Base-by-base conservation (phyloP, 2,329 filamentous ascomycete genomes). In the Fusarium nelsonii region DNA sequence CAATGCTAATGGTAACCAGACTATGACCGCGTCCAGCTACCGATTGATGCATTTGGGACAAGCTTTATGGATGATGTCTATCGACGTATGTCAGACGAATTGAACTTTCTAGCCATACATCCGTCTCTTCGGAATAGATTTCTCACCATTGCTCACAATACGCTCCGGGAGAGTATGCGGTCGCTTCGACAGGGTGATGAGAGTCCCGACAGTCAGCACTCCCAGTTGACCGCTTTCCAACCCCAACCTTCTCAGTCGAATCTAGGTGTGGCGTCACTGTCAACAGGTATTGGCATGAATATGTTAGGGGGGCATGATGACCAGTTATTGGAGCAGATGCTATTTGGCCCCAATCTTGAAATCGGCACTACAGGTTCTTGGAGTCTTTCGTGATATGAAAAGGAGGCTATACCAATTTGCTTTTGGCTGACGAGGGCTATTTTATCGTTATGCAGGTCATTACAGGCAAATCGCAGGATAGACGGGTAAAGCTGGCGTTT, bases 351-450 rank as follows among this genome's bases (percentile, higher is more conserved):
- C 18, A 30, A 16, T 15, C 28, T 65, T 9, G 26, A 23, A 8
- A 9, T 46, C 15, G 30, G 16, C 12, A 3, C 26, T 26, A 15
- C 23, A 15, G 34, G 39, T 28, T 41, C 26, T 16, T 36, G 15
- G 40, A 37, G 23, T n/a, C 15, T n/a, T 36, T 34, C 12, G 26
- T 45, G 34, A 43, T 34, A 15, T 30, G 30, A 34, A 26, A 28
- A 37, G 23, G 51, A 8, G 44, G 26, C 14, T 45, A 65, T 65
- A 59, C 62, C 60, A 65, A 65, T 37, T 65, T 65, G 40, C 10
- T 65, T 46, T 57, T 46, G n/a, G 16, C 10, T 3, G 4, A 53
- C 52, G 18, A 8, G 9, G 20, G 0, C 26, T 36, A 15, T 15
- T 59, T 50, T 14, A 39, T 50, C 23, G 10, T 6, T 5, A 40